Base-by-base conservation (phyloP, 106 monocot species). In the Dioscorea dumetorum region DNA sequence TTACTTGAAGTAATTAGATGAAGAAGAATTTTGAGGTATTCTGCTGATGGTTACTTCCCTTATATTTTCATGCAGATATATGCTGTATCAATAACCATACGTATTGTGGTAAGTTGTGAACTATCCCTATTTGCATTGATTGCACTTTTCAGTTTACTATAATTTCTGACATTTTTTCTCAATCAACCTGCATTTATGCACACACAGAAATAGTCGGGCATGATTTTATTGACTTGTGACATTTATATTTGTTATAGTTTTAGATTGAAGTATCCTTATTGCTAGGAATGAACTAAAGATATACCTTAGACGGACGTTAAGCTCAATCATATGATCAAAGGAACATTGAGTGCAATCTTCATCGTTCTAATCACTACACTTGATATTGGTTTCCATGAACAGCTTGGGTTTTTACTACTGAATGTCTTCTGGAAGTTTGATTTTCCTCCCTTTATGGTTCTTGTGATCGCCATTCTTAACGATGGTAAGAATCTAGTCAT, bases 391-490 rank as follows among this genome's bases (percentile, higher is more conserved):
- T 41, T 41, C 56, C 12, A 70, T 28, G 33, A 48, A 77, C 81
- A 81, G 81, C 78, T 83, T 58, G 83, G 79, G 48, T 83, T 83
- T 65, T 67, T 83, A 72, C 58, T 83, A 58, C 58, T 83, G 52
- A 79, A 61, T 17, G 66, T 63, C 35, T 72, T 75, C 21, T 82
- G 82, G 83, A 68, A 72, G 58, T 83, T 83, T 54, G 69, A 83
- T 63, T 83, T 83, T 59, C 83, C 83, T 83, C 83, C 79, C 48
- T 68, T 83, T 22, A 79, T 83, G 83, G 79, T 83, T 68, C 83
- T 83, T 28, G 79, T 83, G 63, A 83, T 83, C 72, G 83, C 83
- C 57, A 72, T 83, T 79, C 83, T 83, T 57, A 83, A 83, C 67
- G 83, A 83, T 67, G 83, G 83, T 83, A 32, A 60, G 75, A 67